These are phyloP conservation scores for Begonia masoniana DNA, from an alignment of 306 rosid genomes.

Conservation along the genomic window DNA sequence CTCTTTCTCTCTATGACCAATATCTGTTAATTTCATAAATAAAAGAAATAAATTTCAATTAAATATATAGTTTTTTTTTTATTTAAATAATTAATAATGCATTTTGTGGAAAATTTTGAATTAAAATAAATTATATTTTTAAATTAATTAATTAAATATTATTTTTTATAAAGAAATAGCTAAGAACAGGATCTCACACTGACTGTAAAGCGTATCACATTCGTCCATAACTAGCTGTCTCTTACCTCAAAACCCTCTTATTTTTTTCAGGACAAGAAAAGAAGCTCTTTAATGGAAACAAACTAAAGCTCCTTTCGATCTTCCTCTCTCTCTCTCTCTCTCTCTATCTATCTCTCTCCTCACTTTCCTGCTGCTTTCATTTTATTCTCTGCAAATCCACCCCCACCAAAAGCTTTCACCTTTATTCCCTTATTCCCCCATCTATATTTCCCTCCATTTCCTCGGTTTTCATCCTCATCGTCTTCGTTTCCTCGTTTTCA, in stretches of 20 bases:
- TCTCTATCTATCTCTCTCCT: slow-evolving; percentile 17
- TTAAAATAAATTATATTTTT: too few species aligned
- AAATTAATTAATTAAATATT: too few species aligned
- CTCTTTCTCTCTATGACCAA: not conserved
- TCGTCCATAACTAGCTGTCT: not conserved
- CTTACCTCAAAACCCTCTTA: not conserved
- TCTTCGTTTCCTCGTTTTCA: slow-evolving; percentile 7
- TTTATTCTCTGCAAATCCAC: slow-evolving; percentile 18
- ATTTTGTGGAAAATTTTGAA: too few species aligned
- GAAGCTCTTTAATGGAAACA: slow-evolving; percentile 2
- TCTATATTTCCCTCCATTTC: slow-evolving; percentile 10
- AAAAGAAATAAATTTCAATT: too few species aligned
- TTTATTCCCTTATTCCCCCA: slow-evolving; percentile 27
- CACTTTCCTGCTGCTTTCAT: slow-evolving; percentile 43
- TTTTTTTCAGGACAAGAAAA: slow-evolving; percentile 7
- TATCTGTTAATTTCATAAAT: too few species aligned
- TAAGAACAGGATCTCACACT: too few species aligned
- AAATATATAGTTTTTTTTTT: too few species aligned
- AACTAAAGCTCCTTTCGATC: slow-evolving; percentile 6
- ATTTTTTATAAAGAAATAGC: too few species aligned
- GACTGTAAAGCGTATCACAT: slow-evolving; percentile 4
- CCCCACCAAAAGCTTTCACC: slow-evolving; percentile 10
- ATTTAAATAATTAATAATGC: too few species aligned
- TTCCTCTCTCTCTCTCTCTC: slow-evolving; percentile 1
- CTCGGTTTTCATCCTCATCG: not conserved